phyloP scores from a whole-genome alignment of 345 rosid species.

The Salix viminalis region DNA sequence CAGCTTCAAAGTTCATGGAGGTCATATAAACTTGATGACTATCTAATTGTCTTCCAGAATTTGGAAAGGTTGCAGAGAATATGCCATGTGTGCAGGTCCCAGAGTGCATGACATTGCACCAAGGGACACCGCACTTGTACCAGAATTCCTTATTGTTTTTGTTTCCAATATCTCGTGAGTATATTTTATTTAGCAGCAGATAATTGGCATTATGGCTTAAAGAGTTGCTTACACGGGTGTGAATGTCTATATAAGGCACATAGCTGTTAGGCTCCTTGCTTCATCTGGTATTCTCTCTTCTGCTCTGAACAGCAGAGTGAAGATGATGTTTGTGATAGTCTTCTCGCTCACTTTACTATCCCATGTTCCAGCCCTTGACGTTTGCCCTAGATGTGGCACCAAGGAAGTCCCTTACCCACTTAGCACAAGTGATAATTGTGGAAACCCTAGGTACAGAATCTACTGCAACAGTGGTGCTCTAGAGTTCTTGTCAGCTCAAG shows the following conservation, averaged over 20 bases:
- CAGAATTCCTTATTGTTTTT: background rate
- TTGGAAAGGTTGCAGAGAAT: background rate
- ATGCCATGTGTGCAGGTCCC: background rate
- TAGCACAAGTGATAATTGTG: constrained; percentile 47
- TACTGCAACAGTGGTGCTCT: constrained; percentile 39
- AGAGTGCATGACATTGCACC: background rate
- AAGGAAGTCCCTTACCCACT: constrained; percentile 53
- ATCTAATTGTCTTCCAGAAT: background rate
- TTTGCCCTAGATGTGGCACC: constrained; percentile 53
- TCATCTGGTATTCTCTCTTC: background rate
- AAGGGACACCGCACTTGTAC: background rate
- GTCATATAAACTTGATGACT: background rate
- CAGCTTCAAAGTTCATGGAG: constrained; percentile 22
- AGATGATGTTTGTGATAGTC: constrained; percentile 22
- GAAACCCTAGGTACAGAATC: constrained; percentile 42
- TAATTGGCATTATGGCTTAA: background rate
- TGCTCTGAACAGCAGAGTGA: background rate
- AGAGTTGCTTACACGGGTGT: background rate
- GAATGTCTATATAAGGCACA: constrained; percentile 25
- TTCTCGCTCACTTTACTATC: constrained; percentile 20
- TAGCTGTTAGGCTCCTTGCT: constrained; percentile 12
- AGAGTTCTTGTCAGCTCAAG: constrained; percentile 39
- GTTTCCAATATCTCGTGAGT: background rate
- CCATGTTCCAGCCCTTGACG: constrained; percentile 22
- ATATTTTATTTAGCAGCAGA: background rate